Evolutionary conservation across 2,329 filamentous ascomycete genomes (phyloP).

Genomic region (Pseudogymnoascus sp.): DNA sequence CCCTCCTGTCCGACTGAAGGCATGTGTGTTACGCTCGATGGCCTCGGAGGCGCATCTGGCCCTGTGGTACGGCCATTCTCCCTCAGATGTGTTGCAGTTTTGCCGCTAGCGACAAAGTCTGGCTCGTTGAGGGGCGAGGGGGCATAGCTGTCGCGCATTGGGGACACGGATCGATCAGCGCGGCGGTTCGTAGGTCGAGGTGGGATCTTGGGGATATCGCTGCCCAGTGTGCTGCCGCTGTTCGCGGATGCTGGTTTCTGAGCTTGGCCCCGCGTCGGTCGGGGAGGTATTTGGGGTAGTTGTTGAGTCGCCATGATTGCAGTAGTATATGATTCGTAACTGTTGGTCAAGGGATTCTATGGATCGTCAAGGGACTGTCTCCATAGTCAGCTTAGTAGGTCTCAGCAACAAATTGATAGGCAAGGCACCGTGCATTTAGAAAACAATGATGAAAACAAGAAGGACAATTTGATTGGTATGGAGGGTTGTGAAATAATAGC

Average conservation of each 20-base stretch:
- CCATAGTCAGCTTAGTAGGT: slow-evolving; percentile 4
- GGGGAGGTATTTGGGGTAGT: slow-evolving; percentile 49
- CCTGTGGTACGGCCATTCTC: slow-evolving; percentile 29
- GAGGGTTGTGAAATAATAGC: neutral
- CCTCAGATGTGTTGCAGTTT: slow-evolving; percentile 32
- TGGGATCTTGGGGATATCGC: slow-evolving; percentile 61
- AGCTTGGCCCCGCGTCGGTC: slow-evolving; percentile 46
- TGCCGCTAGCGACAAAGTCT: slow-evolving; percentile 37
- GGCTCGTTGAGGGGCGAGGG: slow-evolving; percentile 76
- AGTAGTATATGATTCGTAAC: neutral
- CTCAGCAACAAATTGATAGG: neutral
- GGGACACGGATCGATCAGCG: slow-evolving; percentile 67
- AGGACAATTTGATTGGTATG: neutral
- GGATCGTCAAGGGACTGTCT: neutral
- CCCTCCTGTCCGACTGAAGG: slow-evolving; percentile 87
- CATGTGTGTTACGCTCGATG: slow-evolving; percentile 63
- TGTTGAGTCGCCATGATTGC: slow-evolving; percentile 35
- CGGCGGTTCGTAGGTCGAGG: slow-evolving; percentile 61
- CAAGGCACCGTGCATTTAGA: slow-evolving; percentile 5
- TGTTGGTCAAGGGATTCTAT: neutral
- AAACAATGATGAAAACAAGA: neutral
- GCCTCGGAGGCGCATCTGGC: slow-evolving; percentile 44
- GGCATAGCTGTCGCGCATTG: slow-evolving; percentile 68
- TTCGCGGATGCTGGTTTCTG: slow-evolving; percentile 33
- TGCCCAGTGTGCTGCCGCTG: slow-evolving; percentile 25